Evolutionary conservation across 192 early-diverging fungal species (phyloP).

Genomic region (Coemansia nantahalensis): DNA sequence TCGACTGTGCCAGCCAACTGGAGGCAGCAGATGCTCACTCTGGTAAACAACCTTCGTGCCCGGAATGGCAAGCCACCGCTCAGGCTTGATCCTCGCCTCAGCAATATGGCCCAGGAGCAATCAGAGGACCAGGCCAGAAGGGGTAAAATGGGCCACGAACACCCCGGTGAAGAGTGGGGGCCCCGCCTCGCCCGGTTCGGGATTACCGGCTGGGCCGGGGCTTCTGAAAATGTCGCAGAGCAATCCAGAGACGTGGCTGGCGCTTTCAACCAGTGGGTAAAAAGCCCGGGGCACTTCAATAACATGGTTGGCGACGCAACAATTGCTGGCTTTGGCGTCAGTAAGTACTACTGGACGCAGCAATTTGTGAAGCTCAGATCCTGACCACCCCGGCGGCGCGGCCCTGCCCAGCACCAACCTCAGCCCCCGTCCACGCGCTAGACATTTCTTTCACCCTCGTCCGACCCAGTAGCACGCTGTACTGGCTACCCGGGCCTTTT

Average conservation of each 20-base stretch:
- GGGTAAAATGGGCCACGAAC: conserved; percentile 23
- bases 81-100: conserved; percentile 3
- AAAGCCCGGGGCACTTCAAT: conserved; percentile 22
- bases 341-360: conserved; percentile 28
- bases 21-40: conserved; percentile 12
- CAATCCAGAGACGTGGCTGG: conserved; percentile 1
- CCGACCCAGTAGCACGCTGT: too few relatives aligned
- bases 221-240: conserved; percentile 37
- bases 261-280: conserved; percentile 24
- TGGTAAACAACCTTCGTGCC: conserved; percentile 24
- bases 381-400: too few relatives aligned
- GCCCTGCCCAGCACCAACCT: too few relatives aligned
- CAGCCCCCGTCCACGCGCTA: too few relatives aligned
- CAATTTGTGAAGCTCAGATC: conserved; percentile 16
- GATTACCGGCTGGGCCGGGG: conserved; percentile 3
- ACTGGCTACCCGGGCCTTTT: too few relatives aligned
- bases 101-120: conserved; percentile 23
- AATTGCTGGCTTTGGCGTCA: conserved; percentile 24
- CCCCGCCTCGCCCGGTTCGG: conserved; percentile 2
- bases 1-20: not conserved
- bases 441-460: too few relatives aligned
- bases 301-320: conserved; percentile 36
- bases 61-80: conserved; percentile 7
- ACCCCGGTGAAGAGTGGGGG: conserved; percentile 5
- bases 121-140: conserved; percentile 19